Percentiles rank a stretch among this genome's conserved stretches.
These are phyloP conservation scores for Melanopsichium pennsylvanicum DNA, from an alignment of 1,284 basidiomycete genomes.

Conservation along the genomic window DNA sequence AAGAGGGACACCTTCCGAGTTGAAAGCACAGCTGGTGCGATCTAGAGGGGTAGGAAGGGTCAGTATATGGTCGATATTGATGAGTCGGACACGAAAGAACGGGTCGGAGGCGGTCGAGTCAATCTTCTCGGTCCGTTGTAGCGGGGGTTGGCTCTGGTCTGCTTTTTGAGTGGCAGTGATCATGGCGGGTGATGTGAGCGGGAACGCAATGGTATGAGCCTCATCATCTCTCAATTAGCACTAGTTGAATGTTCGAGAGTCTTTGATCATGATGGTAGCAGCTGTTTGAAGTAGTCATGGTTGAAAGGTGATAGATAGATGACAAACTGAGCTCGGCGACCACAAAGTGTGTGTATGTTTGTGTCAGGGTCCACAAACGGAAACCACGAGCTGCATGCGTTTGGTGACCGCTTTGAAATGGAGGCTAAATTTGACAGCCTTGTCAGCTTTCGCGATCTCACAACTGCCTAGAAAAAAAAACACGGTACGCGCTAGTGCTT, in stretches of 20 bases:
- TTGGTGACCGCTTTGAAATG: no score
- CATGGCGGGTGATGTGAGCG: background rate
- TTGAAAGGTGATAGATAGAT: no score
- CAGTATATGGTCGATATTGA: constrained; percentile 59
- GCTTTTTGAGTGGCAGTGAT: constrained; percentile 3
- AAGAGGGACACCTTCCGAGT: constrained; percentile 72
- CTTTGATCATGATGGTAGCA: no score
- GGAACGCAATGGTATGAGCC: no score
- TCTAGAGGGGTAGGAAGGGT: constrained; percentile 42
- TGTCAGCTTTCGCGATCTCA: constrained; percentile 2
- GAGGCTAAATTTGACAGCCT: background rate
- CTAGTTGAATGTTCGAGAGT: no score
- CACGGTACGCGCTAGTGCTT: constrained; percentile 19
- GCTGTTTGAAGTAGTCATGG: no score
- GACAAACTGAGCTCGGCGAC: no score
- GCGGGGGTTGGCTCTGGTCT: constrained; percentile 2
- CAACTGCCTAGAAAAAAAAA: background rate
- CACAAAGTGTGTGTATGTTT: no score
- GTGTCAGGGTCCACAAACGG: no score
- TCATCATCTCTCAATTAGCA: no score
- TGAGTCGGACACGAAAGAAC: constrained; percentile 57
- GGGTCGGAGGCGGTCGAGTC: constrained; percentile 23
- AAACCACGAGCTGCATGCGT: no score
- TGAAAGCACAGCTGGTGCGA: constrained; percentile 57
- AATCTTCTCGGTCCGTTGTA: constrained; percentile 18